A percentile compares a stretch with the other conserved stretches of the same genome.
These are phyloP conservation scores for Bothriochloa decipiens DNA, from an alignment of 176 grass and related monocot genomes.

Conservation along the genomic window DNA sequence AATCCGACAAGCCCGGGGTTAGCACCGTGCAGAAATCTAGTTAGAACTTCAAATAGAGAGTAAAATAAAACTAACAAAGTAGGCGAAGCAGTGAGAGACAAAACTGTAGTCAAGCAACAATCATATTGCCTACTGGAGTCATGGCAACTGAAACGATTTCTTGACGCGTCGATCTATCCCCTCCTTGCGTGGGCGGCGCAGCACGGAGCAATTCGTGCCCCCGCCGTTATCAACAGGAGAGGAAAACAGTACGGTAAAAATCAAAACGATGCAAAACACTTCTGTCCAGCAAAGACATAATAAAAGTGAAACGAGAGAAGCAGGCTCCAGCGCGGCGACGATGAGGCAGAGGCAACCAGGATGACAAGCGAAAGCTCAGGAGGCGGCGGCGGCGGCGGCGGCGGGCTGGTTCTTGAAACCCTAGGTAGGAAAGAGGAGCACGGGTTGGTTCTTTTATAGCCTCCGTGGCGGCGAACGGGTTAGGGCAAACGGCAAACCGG, in stretches of 20 bases:
- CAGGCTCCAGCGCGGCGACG: background rate
- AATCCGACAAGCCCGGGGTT: conserved; percentile 56
- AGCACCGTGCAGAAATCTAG: conserved; percentile 31
- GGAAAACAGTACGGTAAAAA: background rate
- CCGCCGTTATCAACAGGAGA: background rate
- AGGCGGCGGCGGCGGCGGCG: background rate
- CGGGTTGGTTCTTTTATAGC: background rate
- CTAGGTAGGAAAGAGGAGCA: background rate
- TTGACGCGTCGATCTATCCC: conserved; percentile 55
- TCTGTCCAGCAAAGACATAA: background rate
- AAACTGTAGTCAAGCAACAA: conserved; percentile 71
- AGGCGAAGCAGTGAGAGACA: too few species aligned
- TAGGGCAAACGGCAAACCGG: background rate
- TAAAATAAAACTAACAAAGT: background rate
- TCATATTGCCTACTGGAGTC: conserved; percentile 55
- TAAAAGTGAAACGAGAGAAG: background rate
- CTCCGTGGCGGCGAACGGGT: background rate
- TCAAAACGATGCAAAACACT: background rate
- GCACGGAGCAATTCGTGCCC: background rate
- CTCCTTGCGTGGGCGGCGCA: background rate
- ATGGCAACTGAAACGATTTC: conserved; percentile 77
- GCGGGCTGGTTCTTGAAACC: background rate
- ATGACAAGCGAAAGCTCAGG: too few species aligned
- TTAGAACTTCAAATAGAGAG: background rate
- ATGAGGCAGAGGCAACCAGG: background rate